Percentiles rank a stretch among this genome's conserved stretches.
Evolutionary conservation across 1,284 basidiomycete species (phyloP).

Genomic region (Meripilus lineatus): DNA sequence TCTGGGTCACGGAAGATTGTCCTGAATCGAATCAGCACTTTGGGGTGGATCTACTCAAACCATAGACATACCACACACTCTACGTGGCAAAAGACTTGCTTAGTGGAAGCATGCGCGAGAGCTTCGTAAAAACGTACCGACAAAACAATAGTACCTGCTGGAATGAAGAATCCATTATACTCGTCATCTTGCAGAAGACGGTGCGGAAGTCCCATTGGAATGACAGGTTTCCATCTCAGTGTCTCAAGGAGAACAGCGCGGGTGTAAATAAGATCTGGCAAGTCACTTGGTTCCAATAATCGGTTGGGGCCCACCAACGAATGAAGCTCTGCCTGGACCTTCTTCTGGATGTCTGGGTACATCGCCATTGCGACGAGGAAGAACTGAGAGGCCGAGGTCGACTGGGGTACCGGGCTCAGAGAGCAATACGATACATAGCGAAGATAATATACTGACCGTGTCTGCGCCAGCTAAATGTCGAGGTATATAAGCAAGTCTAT

Average conservation of each 20-base stretch:
- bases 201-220: slow-evolving; percentile 5
- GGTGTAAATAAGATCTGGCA: slow-evolving; percentile 2
- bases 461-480: background rate
- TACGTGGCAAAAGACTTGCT: background rate
- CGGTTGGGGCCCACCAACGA: background rate
- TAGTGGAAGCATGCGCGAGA: background rate
- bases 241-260: slow-evolving; percentile 12
- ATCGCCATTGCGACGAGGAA: slow-evolving; percentile 7
- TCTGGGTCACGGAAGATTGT: background rate
- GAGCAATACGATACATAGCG: too few species aligned
- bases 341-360: slow-evolving; percentile 1
- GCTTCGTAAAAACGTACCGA: background rate
- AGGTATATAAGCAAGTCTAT: background rate
- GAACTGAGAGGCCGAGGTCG: slow-evolving; percentile 5
- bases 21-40: background rate
- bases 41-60: background rate
- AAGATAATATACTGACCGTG: slow-evolving; percentile 1
- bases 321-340: slow-evolving; percentile 2
- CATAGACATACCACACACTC: background rate
- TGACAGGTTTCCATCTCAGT: slow-evolving; percentile 1
- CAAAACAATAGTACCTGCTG: slow-evolving; percentile 3
- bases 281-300: slow-evolving; percentile 2
- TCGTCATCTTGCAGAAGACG: slow-evolving; percentile 2
- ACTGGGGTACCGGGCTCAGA: background rate
- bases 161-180: slow-evolving; percentile 7